Evolutionary conservation across 495 filamentous ascomycete genomes (phyloP).

Genomic region (Aspergillus incahuasiensis): DNA sequence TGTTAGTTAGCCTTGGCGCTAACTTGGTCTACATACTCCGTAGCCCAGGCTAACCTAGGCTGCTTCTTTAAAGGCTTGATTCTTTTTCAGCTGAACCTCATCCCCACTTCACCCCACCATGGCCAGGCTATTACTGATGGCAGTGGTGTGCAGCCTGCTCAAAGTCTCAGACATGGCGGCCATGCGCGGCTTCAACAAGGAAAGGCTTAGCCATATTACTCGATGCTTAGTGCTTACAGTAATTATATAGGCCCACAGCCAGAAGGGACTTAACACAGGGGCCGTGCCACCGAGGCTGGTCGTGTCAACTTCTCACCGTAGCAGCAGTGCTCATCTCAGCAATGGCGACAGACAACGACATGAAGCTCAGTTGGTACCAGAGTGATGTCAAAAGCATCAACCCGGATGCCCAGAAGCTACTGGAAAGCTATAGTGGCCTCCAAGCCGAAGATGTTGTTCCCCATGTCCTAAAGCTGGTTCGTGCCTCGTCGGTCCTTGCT

Average conservation of each 20-base stretch:
- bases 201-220: not conserved
- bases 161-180: too few species aligned
- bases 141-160: too few species aligned
- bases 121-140: too few species aligned
- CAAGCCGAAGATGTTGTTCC: slow-evolving; percentile 33
- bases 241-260: not conserved
- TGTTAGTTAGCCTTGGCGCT: too few species aligned
- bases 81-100: too few species aligned
- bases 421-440: slow-evolving; percentile 40
- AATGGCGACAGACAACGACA: not conserved
- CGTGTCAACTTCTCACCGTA: not conserved
- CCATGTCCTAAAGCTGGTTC: slow-evolving; percentile 37
- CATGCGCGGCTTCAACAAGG: too few species aligned
- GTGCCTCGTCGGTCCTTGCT: slow-evolving; percentile 3
- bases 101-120: too few species aligned
- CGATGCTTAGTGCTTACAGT: not conserved
- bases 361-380: slow-evolving; percentile 13
- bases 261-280: not conserved
- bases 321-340: not conserved
- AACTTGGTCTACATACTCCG: too few species aligned
- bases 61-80: too few species aligned
- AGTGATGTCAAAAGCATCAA: slow-evolving; percentile 19
- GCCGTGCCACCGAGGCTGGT: not conserved
- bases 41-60: too few species aligned
- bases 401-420: slow-evolving; percentile 22